phyloP scores from a whole-genome alignment of 2,329 filamentous ascomycete species.

The Ascochyta rabiei region DNA sequence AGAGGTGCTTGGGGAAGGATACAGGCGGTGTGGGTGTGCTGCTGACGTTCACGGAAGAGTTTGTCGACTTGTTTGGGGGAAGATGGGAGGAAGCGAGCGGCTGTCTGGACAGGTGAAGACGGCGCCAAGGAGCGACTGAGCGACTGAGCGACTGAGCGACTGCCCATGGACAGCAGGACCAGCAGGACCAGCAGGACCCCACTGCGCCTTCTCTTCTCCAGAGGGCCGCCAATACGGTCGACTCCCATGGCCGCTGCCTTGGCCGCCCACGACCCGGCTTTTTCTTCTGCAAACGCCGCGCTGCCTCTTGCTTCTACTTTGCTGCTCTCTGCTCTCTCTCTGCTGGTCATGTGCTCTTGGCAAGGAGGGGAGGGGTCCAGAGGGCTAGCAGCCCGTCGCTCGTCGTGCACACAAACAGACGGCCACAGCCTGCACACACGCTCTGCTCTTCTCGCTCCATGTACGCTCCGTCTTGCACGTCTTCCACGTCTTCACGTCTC shows the following conservation, averaged over 20 bases:
- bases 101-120: slow-evolving; percentile 26
- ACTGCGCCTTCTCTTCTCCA: slow-evolving; percentile 35
- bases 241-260: slow-evolving; percentile 22
- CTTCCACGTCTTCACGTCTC: not conserved
- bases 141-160: slow-evolving; percentile 7
- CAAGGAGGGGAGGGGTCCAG: slow-evolving; percentile 19
- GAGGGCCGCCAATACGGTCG: slow-evolving; percentile 19
- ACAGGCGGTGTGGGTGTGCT: slow-evolving; percentile 28
- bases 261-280: not conserved
- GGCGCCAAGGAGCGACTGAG: slow-evolving; percentile 19
- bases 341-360: slow-evolving; percentile 7
- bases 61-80: slow-evolving; percentile 35
- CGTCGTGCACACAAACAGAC: slow-evolving; percentile 7
- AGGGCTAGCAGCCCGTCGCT: slow-evolving; percentile 6
- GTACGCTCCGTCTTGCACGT: not conserved
- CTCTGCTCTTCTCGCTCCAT: not conserved
- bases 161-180: slow-evolving; percentile 29
- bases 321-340: too few species aligned
- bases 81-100: slow-evolving; percentile 35
- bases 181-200: slow-evolving; percentile 33
- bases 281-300: not conserved
- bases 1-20: slow-evolving; percentile 33
- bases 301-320: not conserved
- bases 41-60: slow-evolving; percentile 32
- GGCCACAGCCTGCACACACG: not conserved